Evolutionary conservation across 2,329 filamentous ascomycete genomes (phyloP), one percentile per base, ranked within the genome.

Genomic region (Penicillium sp.): DNA sequence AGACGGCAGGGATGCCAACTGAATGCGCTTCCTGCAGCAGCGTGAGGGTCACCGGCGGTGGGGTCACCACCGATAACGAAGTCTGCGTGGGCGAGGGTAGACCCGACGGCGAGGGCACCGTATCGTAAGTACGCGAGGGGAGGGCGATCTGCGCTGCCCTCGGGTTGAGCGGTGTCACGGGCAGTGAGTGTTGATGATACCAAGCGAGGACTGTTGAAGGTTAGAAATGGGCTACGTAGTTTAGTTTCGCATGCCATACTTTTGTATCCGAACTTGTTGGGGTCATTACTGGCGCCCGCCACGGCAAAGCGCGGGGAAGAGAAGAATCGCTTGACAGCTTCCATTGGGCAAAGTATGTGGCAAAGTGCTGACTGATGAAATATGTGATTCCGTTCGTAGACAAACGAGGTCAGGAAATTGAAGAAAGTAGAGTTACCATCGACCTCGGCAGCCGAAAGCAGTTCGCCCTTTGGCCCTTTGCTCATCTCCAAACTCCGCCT

Each of bases 191-290:
- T 27, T 76, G 66, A 46, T 87, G 79, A 69, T 97, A 97, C 91
- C 91, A 97, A 11, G 80, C 80, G 65, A 96, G 88, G 56, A 97
- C 89, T 94, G 62, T 2, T 42, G 44, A 42, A 47, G 46, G 37
- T 51, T 29, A 46, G 49, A 57, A 35, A 13, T 16, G 23, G 8
- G 18, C 7, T 28, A 24, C 14, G 4, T 31, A 9, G 18, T 14
- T 41, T 32, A 39, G 14, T 20, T 20, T 16, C 11, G 62, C 73
- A 47, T 13, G 29, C 20, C 11, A 37, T 69, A 90, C 89, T 83
- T 74, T 89, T 90, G 69, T 95, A 86, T 20, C 93, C 91, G 63
- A 86, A 96, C 69, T 95, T 96, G 64, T 77, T 74, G 32, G 86
- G 76, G 70, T 95, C 89, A 42, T 86, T 87, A 65, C 86, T 91